Evolutionary conservation across 2,329 filamentous ascomycete genomes (phyloP).

Genomic region (Podosphaera aphanis): DNA sequence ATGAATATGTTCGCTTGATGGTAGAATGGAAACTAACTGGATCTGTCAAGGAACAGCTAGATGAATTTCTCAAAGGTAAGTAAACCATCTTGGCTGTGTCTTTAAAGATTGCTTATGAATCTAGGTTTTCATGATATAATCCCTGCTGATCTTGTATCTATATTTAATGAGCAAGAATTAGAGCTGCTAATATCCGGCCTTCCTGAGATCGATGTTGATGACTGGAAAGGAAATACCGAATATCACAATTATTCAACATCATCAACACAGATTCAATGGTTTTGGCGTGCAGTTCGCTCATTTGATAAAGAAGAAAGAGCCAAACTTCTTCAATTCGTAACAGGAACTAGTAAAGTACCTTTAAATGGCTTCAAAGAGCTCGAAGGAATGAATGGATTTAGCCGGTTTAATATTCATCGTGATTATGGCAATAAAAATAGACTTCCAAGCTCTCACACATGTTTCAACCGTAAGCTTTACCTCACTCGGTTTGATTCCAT

Average conservation of each 20-base stretch:
- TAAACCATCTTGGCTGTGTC: slow-evolving; percentile 4
- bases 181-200: slow-evolving; percentile 90
- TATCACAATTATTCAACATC: slow-evolving; percentile 94
- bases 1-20: slow-evolving; percentile 83
- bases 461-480: slow-evolving; percentile 78
- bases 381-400: slow-evolving; percentile 97
- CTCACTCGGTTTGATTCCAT: neutral
- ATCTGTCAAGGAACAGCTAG: slow-evolving; percentile 84
- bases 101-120: slow-evolving; percentile 14
- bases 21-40: slow-evolving; percentile 83
- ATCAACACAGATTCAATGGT: slow-evolving; percentile 96
- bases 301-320: slow-evolving; percentile 98
- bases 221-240: slow-evolving; percentile 98
- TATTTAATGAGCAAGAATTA: slow-evolving; percentile 96
- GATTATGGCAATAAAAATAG: slow-evolving; percentile 94
- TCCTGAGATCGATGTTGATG: slow-evolving; percentile 90
- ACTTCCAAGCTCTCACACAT: slow-evolving; percentile 88
- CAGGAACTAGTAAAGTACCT: slow-evolving; percentile 91
- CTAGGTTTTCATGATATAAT: slow-evolving; percentile 94
- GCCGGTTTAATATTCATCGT: slow-evolving; percentile 94
- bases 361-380: slow-evolving; percentile 97
- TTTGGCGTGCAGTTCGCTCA: slow-evolving; percentile 90
- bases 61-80: slow-evolving; percentile 67
- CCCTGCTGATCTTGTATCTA: slow-evolving; percentile 74
- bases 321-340: slow-evolving; percentile 93